These are phyloP conservation scores for Globisporangium polare DNA, from an alignment of 352 stramenopile genomes.

Conservation along the genomic window DNA sequence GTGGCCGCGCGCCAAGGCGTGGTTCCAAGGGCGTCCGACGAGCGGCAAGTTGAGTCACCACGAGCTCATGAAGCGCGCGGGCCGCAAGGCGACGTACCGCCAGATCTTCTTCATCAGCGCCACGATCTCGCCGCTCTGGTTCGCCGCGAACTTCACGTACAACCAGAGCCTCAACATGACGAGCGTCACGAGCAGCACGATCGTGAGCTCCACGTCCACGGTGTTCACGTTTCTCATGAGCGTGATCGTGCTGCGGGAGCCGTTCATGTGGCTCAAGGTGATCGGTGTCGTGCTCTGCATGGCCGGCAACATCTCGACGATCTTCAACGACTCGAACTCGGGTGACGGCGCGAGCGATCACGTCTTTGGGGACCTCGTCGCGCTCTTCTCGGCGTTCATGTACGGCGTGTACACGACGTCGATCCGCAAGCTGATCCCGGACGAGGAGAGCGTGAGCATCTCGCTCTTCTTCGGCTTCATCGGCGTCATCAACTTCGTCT, in stretches of 20 bases:
- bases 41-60: conserved; percentile 34
- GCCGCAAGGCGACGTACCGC: conserved; percentile 31
- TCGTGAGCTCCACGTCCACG: conserved; percentile 91
- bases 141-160: conserved; percentile 94
- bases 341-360: conserved; percentile 25
- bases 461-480: conserved; percentile 96
- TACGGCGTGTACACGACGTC: conserved; percentile 94
- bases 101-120: conserved; percentile 42
- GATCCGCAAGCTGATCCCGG: conserved; percentile 66
- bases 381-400: conserved; percentile 78
- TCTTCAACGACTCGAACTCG: conserved; percentile 68
- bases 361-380: conserved; percentile 64
- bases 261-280: conserved; percentile 79
- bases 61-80: conserved; percentile 26
- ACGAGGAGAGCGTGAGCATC: conserved; percentile 90
- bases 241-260: conserved; percentile 78
- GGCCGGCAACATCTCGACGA: conserved; percentile 85
- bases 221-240: conserved; percentile 94
- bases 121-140: conserved; percentile 92
- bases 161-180: conserved; percentile 92
- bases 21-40: conserved; percentile 31
- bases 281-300: conserved; percentile 88
- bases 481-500: conserved; percentile 85
- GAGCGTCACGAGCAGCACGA: conserved; percentile 93
- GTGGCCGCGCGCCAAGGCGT: conserved; percentile 31